These are phyloP conservation scores for Buddleja alternifolia DNA, from an alignment of 257 asterid species.

Conservation along the genomic window DNA sequence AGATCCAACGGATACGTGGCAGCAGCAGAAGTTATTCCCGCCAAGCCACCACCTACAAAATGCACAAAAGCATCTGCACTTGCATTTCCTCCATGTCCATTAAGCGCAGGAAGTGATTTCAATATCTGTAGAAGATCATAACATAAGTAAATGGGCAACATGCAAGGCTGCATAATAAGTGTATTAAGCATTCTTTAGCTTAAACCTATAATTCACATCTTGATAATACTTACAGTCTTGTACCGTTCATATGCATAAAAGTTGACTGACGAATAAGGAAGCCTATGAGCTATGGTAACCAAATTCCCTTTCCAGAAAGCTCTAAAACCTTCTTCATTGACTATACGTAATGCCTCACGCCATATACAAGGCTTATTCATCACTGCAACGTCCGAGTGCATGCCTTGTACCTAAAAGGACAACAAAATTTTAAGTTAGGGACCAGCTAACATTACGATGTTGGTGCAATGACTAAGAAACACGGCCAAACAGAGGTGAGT, in stretches of 20 bases:
- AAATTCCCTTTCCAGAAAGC: constrained; percentile 88
- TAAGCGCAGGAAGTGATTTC: constrained; percentile 57
- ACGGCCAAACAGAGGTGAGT: background rate
- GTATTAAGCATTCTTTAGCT: background rate
- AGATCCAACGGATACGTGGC: constrained; percentile 84
- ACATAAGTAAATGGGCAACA: constrained; percentile 5
- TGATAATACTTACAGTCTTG: constrained; percentile 51
- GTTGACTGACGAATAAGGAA: constrained; percentile 71
- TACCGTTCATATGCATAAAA: constrained; percentile 73
- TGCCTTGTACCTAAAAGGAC: constrained; percentile 66
- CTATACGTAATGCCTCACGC: constrained; percentile 66
- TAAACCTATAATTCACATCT: background rate
- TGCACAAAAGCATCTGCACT: constrained; percentile 53
- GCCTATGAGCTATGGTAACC: constrained; percentile 77
- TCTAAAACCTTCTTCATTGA: constrained; percentile 75
- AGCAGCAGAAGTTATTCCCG: constrained; percentile 74
- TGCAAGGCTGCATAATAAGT: background rate
- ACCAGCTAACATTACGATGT: background rate
- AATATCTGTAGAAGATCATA: constrained; percentile 43
- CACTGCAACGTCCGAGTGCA: constrained; percentile 70
- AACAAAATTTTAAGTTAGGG: no score
- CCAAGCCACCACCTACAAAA: constrained; percentile 75
- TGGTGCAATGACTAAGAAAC: background rate
- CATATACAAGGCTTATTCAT: constrained; percentile 64
- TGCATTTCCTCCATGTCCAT: constrained; percentile 38